Percentiles rank a stretch among this genome's conserved stretches.
phyloP scores from a whole-genome alignment of 1,139 yeast genomes.

The Diutina mesorugosa region DNA sequence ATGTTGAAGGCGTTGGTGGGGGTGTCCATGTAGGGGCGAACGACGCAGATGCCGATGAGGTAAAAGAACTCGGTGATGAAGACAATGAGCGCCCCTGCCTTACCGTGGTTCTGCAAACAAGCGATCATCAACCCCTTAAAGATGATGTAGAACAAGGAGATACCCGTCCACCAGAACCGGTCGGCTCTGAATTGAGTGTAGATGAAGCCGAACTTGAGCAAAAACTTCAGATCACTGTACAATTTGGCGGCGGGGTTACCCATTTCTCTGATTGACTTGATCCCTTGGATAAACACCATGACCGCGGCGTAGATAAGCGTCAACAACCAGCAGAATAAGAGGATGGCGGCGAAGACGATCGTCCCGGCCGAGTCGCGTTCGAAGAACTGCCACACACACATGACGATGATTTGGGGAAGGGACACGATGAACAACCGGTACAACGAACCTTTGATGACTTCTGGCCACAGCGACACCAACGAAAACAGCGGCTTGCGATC shows the following conservation, averaged over 20 bases:
- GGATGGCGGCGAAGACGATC: constrained; percentile 62
- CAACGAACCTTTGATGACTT: constrained; percentile 75
- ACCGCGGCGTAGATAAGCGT: constrained; percentile 66
- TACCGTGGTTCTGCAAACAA: constrained; percentile 68
- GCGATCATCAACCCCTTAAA: constrained; percentile 79
- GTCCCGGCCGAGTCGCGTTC: constrained; percentile 75
- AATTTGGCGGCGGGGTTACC: constrained; percentile 88
- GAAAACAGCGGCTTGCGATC: background rate
- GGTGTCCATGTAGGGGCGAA: constrained; percentile 88
- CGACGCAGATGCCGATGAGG: constrained; percentile 49
- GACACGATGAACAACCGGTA: constrained; percentile 73
- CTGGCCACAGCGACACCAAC: background rate
- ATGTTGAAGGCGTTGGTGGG: constrained; percentile 88
- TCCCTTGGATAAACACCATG: constrained; percentile 60
- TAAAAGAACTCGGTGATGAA: constrained; percentile 65
- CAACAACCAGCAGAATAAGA: constrained; percentile 42
- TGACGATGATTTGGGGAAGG: constrained; percentile 72
- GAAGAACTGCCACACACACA: constrained; percentile 85
- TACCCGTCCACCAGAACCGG: constrained; percentile 68
- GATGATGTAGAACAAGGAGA: constrained; percentile 52
- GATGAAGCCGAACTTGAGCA: constrained; percentile 84
- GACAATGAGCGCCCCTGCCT: constrained; percentile 65
- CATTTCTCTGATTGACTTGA: constrained; percentile 55
- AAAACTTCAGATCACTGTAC: constrained; percentile 69
- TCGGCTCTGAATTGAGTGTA: constrained; percentile 88